Evolutionary conservation across 2,329 filamentous ascomycete genomes (phyloP), one percentile per base, ranked within the genome.

Genomic region (Fusarium sp.): DNA sequence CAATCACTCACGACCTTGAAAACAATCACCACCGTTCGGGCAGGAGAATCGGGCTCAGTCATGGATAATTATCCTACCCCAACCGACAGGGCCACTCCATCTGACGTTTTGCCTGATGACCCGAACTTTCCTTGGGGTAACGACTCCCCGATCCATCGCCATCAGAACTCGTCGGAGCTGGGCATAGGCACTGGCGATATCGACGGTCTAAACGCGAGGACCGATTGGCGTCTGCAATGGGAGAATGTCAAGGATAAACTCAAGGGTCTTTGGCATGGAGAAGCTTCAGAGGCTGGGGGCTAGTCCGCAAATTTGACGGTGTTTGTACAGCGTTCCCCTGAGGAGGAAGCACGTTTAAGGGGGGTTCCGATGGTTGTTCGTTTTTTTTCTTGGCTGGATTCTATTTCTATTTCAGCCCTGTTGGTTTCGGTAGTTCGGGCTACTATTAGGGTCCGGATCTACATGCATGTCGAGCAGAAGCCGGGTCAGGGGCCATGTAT

Each of bases 101-200:
- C 66, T 20, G 62, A 67, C 32, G 43, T 59, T 10, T 56, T 77
- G 30, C 74, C 77, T 7, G 65, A 69, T 3, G 75, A 77, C 28
- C 71, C 75, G 17, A 76, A 77, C 56, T 79, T 72, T 24, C 78
- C 78, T 3, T 80, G 78, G 78, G 78, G 77, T 12, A 76, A 74
- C 28, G 71, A 75, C 61, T 77, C 74, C 36, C 77, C 77, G 2
- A 56, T 76, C 32, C 77, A 80, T 59, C 77, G 77, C 7, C 76
- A 79, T 48, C 73, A 75, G 28, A 75, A 76, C 51, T 67, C 73
- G 46, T 71, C 70, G 9, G 65, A 67, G n/a, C 67, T 75, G 5
- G 59, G 67, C 28, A 52, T 68, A n/a, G 74, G 72, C 21, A 56
- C 69, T 21, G 48, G 46, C 19, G 40, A 32, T 17, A 54, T 48